A percentile compares a stretch with the other conserved stretches of the same genome.
These are phyloP conservation scores for Sporothrix schenckii DNA, from an alignment of 2,329 filamentous ascomycete genomes.

Conservation along the genomic window DNA sequence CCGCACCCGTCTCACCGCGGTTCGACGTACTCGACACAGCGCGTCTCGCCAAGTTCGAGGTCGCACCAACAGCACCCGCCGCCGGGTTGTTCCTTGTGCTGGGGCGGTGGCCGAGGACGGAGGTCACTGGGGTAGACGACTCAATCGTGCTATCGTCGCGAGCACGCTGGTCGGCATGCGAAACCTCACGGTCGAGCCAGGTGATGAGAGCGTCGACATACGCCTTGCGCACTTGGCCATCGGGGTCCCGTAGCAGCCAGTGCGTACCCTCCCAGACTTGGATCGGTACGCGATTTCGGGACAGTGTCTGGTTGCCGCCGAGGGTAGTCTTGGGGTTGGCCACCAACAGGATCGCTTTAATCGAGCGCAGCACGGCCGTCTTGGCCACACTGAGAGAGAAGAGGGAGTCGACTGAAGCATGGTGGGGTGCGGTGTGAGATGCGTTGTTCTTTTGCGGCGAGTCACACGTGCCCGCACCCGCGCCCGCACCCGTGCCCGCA, in stretches of 20 bases:
- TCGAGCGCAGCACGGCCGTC: constrained; percentile 70
- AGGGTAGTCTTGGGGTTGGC: constrained; percentile 70
- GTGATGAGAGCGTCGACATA: constrained; percentile 82
- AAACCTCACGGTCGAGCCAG: constrained; percentile 84
- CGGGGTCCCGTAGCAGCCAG: constrained; percentile 81
- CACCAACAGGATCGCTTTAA: constrained; percentile 80
- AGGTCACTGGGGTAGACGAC: neutral
- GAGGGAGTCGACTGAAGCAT: constrained; percentile 53
- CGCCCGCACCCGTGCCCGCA: constrained; percentile 37
- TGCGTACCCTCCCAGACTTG: constrained; percentile 96
- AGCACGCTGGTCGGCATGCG: constrained; percentile 64
- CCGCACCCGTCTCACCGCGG: constrained; percentile 54
- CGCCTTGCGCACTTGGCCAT: constrained; percentile 76
- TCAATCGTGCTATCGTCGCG: constrained; percentile 53
- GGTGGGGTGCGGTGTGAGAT: constrained; percentile 28
- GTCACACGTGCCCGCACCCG: constrained; percentile 43
- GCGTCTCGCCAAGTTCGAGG: constrained; percentile 54
- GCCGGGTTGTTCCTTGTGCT: constrained; percentile 46
- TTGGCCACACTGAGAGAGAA: constrained; percentile 60
- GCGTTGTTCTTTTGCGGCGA: constrained; percentile 50
- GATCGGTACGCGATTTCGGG: constrained; percentile 74
- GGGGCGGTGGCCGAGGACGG: constrained; percentile 51
- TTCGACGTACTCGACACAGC: constrained; percentile 69
- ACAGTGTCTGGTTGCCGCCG: constrained; percentile 63
- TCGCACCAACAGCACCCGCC: constrained; percentile 34